Evolutionary conservation across 306 rosid genomes (phyloP).

Genomic region (Rosa multiflora): DNA sequence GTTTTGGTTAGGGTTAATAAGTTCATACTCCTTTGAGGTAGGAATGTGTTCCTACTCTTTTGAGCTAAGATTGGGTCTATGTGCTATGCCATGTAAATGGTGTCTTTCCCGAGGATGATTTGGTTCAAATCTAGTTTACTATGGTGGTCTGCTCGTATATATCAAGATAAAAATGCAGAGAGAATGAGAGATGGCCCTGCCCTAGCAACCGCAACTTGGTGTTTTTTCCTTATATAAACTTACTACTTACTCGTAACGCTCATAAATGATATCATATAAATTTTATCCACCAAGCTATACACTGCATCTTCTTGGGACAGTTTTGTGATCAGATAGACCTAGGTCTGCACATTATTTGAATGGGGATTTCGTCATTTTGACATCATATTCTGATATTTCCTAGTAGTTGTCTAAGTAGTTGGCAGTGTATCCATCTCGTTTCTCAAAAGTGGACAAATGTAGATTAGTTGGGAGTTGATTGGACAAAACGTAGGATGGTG

Average conservation of each 20-base stretch:
- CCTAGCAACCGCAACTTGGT: neutral
- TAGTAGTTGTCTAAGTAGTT: neutral
- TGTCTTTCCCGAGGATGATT: no score
- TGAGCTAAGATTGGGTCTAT: no score
- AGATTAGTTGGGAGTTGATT: conserved; percentile 28
- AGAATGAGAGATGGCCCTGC: neutral
- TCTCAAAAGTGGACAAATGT: conserved; percentile 27
- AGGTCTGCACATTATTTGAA: neutral
- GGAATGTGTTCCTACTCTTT: no score
- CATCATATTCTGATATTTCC: neutral
- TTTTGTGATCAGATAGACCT: neutral
- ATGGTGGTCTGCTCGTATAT: no score
- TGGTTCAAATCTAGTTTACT: no score
- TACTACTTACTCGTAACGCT: neutral
- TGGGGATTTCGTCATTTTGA: neutral
- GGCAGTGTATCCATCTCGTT: conserved; percentile 23
- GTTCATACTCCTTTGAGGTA: no score
- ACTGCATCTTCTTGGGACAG: neutral
- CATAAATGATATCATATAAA: neutral
- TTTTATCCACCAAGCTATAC: neutral
- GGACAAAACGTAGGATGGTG: conserved; percentile 41
- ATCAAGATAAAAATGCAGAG: no score
- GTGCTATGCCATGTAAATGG: no score
- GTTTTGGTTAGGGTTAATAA: no score
- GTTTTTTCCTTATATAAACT: neutral